Evolutionary conservation across 2,329 filamentous ascomycete genomes (phyloP).

Genomic region (Xylariaceae sp.): DNA sequence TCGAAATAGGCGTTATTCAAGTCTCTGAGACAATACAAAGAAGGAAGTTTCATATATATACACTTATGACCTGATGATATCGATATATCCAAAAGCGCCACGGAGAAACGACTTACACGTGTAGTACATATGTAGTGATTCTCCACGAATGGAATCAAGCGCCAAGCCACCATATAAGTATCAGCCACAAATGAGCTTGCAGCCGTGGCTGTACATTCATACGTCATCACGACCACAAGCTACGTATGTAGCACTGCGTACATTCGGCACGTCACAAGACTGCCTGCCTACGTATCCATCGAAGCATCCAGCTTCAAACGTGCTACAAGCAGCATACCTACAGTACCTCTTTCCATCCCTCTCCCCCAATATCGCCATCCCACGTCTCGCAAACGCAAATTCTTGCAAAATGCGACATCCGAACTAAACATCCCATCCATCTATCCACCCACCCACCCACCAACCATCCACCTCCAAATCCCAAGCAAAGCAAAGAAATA

Average conservation of each 20-base stretch:
- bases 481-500: background rate
- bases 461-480: conserved; percentile 5
- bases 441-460: background rate
- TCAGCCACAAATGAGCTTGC: conserved; percentile 29
- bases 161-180: conserved; percentile 26
- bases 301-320: background rate
- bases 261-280: background rate
- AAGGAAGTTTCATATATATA: background rate
- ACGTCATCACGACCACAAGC: conserved; percentile 10
- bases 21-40: background rate
- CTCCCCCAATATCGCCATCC: too few relatives aligned
- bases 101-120: background rate
- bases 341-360: too few relatives aligned
- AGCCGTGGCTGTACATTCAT: conserved; percentile 17
- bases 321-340: background rate
- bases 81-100: background rate
- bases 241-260: background rate
- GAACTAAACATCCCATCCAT: background rate
- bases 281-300: background rate
- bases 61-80: background rate
- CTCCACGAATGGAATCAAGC: background rate
- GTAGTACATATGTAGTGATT: too few relatives aligned
- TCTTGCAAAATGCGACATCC: background rate
- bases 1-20: background rate
- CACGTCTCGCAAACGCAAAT: too few relatives aligned